Base-by-base conservation (phyloP, 164 flowering plant genomes). In the Aristolochia californica region DNA sequence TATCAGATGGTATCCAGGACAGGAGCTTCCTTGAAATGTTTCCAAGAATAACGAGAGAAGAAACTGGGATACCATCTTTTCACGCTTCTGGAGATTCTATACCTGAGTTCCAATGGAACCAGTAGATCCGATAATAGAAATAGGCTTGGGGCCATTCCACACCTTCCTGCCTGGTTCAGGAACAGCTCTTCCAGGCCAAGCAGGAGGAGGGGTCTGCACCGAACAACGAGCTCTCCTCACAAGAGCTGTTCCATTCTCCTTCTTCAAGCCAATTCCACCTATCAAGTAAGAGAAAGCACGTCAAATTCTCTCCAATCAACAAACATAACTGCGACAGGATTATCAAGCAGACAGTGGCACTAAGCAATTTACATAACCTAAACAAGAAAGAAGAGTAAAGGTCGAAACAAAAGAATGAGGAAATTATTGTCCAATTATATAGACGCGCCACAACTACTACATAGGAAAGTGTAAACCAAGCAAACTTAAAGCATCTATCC, bases 41-140 rank as follows among this genome's bases (percentile, higher is more conserved):
- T 28, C 30, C 30, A 28, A 34, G 40, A 8, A 5, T 5, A 34
- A 34, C 11, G 40, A 34, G 10, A 12, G 0, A 34, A 34, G 10
- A 34, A 34, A 34, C n/a, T 8, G 40, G 10, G 40, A 34, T 8
- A 34, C 7, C 40, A 34, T 34, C 9, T 5, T 34, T 34, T 34
- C 40, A 34, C 0, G 40, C 40, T 9, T 34, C 10, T 34, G 4
- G 40, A 34, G 40, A 34, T 34, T 34, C 40, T 34, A 34, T 53
- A 91, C 97, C 95, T 93, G 99, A 58, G 99, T 93, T 56, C 99
- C 99, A 66, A 93, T 89, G 20, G 97, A 89, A 61, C 97, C 99
- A 59, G 99, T 93, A 3, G 97, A 93, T 61, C 99, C 99, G 72
- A 93, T 78, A 23, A 93, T 73, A 0, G 99, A 83, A 50, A 93